A percentile compares a stretch with the other conserved stretches of the same genome.
phyloP scores from a whole-genome alignment of 2,329 filamentous ascomycete genomes.

The Penicillium freii region DNA sequence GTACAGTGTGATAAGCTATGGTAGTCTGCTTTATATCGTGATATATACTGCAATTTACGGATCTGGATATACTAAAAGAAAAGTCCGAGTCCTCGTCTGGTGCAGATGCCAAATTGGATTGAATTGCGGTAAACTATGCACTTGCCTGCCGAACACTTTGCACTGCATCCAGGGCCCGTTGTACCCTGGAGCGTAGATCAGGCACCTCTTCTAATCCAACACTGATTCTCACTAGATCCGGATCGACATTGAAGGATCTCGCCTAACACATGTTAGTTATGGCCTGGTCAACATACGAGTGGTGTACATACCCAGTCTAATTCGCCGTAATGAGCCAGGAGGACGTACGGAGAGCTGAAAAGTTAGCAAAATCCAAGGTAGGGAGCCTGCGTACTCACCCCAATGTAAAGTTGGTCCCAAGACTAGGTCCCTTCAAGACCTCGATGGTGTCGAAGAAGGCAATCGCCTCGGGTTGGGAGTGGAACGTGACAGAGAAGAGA shows the following conservation, averaged over 20 bases:
- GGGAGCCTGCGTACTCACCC: constrained; percentile 43
- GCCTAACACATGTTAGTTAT: constrained; percentile 49
- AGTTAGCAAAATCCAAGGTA: constrained; percentile 13
- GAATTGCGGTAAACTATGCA: background rate
- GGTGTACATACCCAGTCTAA: constrained; percentile 70
- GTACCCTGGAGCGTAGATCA: constrained; percentile 63
- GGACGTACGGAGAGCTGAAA: constrained; percentile 76
- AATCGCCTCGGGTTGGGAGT: constrained; percentile 66
- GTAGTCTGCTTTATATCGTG: constrained; percentile 5
- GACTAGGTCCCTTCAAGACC: constrained; percentile 87
- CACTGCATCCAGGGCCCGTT: constrained; percentile 65
- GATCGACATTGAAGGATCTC: constrained; percentile 74
- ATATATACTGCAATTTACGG: constrained; percentile 15
- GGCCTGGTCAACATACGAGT: background rate
- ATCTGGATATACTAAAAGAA: constrained; percentile 1
- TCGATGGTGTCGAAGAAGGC: constrained; percentile 83
- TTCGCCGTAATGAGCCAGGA: constrained; percentile 88
- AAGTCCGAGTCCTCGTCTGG: background rate
- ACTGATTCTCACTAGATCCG: constrained; percentile 77
- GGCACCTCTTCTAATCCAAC: constrained; percentile 80
- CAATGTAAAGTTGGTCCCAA: constrained; percentile 95
- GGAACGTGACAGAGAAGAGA: constrained; percentile 79
- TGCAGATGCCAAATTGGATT: background rate
- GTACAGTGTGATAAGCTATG: background rate
- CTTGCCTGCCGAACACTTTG: constrained; percentile 18